Evolutionary conservation across 225 moss, liverwort and hornwort genomes (phyloP), one percentile per base, ranked within the genome.

Genomic region (Polytrichum formosum): DNA sequence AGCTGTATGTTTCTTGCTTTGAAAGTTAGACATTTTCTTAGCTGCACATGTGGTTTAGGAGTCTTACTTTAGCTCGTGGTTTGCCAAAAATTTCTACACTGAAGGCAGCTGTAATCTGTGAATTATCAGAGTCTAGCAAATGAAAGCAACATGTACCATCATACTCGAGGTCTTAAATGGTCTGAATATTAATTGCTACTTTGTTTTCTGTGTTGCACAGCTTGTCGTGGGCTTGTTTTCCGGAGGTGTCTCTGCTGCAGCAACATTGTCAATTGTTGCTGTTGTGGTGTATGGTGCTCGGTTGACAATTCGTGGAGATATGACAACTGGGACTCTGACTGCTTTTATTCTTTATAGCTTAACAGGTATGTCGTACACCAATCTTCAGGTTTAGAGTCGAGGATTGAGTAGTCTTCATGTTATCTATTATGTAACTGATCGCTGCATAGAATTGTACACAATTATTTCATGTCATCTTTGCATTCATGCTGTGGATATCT

Each of bases 261-360:
- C 91, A 73, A 98, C 85, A 19, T 78, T 98, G 29, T 89, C 97
- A 28, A 98, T 94, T 76, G 94, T 94, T 68, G 92, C 87, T 56
- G 94, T 98, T 10, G 97, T 98, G 28, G 88, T 94, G 18, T 94
- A 94, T 73, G 97, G 97, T 65, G 97, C 94, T 3, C 91, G 88
- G 66, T 78, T 98, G 75, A 92, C 94, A 30, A 98, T 98, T 70
- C 72, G 88, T 69, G 97, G 92, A 68, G 65, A 81, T 20, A 88
- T 98, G 94, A 90, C 97, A 71, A 92, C 91, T 35, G 97, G 97
- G 72, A 78, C 94, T 25, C 88, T 98, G 33, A 91, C 94, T 67
- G 90, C 97, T 61, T 98, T 98, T 26, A 98, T 98, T 58, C 82
- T 98, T 66, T 98, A 98, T 64, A 98, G 97, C 72, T 85, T 98